A percentile compares a stretch with the other conserved stretches of the same genome.
Evolutionary conservation across 2,329 filamentous ascomycete species (phyloP).

Genomic region (Thelonectria discophora): DNA sequence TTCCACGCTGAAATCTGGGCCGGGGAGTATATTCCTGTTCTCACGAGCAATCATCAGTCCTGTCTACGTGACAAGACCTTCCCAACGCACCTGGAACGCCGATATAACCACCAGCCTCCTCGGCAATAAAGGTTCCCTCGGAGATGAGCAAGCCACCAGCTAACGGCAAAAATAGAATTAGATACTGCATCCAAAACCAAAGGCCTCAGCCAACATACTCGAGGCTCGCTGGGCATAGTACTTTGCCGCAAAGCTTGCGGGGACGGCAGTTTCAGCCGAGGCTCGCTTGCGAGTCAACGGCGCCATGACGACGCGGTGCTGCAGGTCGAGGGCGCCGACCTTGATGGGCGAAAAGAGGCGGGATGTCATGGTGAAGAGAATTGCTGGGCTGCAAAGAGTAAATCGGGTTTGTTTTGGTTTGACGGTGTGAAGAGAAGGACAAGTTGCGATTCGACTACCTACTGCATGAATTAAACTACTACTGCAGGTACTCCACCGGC

Average conservation of each 20-base stretch:
- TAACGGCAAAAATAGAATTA: background rate
- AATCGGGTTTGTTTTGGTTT: too few species aligned
- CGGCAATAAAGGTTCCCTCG: constrained; percentile 56
- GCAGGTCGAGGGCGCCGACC: constrained; percentile 48
- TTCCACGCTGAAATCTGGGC: constrained; percentile 69
- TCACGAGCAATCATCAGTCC: constrained; percentile 37
- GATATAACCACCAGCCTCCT: constrained; percentile 45
- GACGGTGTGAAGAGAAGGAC: too few species aligned
- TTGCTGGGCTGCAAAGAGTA: too few species aligned
- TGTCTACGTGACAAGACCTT: background rate
- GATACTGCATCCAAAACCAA: background rate
- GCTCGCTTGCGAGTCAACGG: constrained; percentile 65
- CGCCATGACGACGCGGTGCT: constrained; percentile 62
- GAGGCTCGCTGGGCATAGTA: constrained; percentile 58
- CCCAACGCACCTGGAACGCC: constrained; percentile 29
- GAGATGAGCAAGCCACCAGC: constrained; percentile 55
- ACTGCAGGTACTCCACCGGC: too few species aligned
- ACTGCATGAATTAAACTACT: too few species aligned
- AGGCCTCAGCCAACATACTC: constrained; percentile 23
- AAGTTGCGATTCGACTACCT: too few species aligned
- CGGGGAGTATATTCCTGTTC: constrained; percentile 65
- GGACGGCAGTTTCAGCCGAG: constrained; percentile 46
- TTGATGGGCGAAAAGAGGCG: constrained; percentile 54
- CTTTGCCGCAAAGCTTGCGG: constrained; percentile 48
- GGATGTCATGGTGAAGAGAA: too few species aligned